Conservation (phyloP, 1,284 basidiomycete genomes). For the Ustilago hordei region DNA sequence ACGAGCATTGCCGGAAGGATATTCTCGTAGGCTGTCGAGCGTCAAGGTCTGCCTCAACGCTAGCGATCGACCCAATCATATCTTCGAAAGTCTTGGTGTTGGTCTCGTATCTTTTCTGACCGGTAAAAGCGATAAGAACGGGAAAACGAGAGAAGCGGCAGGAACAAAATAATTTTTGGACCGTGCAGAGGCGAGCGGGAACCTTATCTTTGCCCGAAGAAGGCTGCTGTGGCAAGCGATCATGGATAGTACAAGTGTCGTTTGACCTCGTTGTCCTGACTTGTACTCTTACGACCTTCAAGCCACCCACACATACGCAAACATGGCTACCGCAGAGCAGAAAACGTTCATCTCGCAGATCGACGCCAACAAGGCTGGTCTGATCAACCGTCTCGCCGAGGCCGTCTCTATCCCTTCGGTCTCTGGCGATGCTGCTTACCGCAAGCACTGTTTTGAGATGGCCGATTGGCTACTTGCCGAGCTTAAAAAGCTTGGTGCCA, state of each 20-base stretch:
- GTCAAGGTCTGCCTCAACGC: not conserved
- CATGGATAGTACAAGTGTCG: not conserved
- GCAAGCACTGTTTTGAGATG: slow-evolving; percentile 66
- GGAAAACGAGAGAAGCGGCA: slow-evolving; percentile 10
- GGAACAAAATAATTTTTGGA: slow-evolving; percentile 10
- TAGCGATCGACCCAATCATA: not conserved
- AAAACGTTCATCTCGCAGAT: slow-evolving; percentile 64
- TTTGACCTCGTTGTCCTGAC: not conserved
- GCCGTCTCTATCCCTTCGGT: slow-evolving; percentile 68
- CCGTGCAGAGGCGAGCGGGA: slow-evolving; percentile 5
- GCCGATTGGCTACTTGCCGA: slow-evolving; percentile 65
- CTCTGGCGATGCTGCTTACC: slow-evolving; percentile 67
- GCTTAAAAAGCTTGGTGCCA: slow-evolving; percentile 63
- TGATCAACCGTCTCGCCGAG: slow-evolving; percentile 62
- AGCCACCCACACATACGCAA: slow-evolving; percentile 5
- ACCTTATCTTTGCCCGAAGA: slow-evolving; percentile 17
- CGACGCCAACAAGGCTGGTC: slow-evolving; percentile 62
- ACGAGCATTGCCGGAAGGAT: not conserved
- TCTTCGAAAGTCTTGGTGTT: not conserved
- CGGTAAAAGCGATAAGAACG: slow-evolving; percentile 11
- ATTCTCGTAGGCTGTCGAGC: not conserved
- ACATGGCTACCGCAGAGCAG: slow-evolving; percentile 50
- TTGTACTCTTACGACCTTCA: not conserved
- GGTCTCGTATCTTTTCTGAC: slow-evolving; percentile 6
- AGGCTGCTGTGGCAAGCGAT: not conserved